Base-by-base conservation (phyloP, 2,329 filamentous ascomycete species). In the Colletotrichum filicis region DNA sequence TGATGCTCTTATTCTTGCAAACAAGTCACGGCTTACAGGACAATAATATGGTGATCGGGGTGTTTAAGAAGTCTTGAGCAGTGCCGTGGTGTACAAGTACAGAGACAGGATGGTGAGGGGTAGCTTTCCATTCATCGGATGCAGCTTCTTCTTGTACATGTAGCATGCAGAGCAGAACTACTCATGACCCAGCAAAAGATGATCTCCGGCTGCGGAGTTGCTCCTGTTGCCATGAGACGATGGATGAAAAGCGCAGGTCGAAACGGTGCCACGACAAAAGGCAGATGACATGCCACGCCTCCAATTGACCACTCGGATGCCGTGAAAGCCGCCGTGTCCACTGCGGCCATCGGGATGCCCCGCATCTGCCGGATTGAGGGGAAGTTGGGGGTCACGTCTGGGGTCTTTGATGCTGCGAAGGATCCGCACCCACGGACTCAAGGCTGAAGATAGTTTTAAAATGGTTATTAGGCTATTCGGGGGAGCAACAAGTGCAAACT, bases 321-420 rank as follows among this genome's bases (percentile, higher is more conserved):
- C 42, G 12, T 57, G 26, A 73, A 73, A 71, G 61, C 71, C 71
- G 71, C 71, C 61, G 28, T 71, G 46, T 35, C 60, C 66, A 61
- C 67, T 4, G n/a, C 19, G 35, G 60, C 55, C 46, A 19, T 56
- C 26, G 55, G 56, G 5, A 49, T 65, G 49, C 66, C 70, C 71
- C 71, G 71, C 71, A 71, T 57, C 46, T 26, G 8, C 22, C n/a
- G 46, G 46, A 35, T 16, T 52, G 55, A 49, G 55, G 37, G 55
- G 30, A 64, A 64, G 49, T 63, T 55, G 28, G 28, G 24, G 12
- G 49, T 52, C 8, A 53, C 16, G 32, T n/a, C 35, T 63, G 61
- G 61, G 26, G 49, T 55, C 61, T 16, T 9, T 6, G 26, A 46
- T 60, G 37, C 16, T n/a, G n/a, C 30, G 16, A 46, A 42, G 24